Evolutionary conservation across 2,329 filamentous ascomycete genomes (phyloP).

Genomic region (Byssoonygena ceratinophila): DNA sequence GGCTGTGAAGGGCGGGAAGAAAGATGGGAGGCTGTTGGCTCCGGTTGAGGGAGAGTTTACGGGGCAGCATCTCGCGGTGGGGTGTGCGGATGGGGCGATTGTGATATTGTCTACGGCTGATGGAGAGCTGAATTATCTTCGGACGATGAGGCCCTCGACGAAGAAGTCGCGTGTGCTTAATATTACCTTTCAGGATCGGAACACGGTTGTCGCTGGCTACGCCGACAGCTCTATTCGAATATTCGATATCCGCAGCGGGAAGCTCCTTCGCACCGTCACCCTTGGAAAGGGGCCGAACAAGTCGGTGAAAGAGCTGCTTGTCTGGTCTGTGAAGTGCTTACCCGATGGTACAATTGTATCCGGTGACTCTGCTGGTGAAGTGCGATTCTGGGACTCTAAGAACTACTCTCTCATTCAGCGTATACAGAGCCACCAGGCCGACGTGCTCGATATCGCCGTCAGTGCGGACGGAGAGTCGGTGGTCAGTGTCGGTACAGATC

Average conservation of each 20-base stretch:
- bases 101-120: slow-evolving; percentile 80
- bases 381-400: slow-evolving; percentile 87
- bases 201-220: slow-evolving; percentile 78
- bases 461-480: slow-evolving; percentile 72
- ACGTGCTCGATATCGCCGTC: slow-evolving; percentile 77
- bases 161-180: slow-evolving; percentile 86
- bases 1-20: slow-evolving; percentile 25
- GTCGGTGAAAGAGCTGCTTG: slow-evolving; percentile 72
- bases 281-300: slow-evolving; percentile 67
- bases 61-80: slow-evolving; percentile 62
- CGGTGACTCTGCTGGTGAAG: slow-evolving; percentile 85
- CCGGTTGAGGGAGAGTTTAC: slow-evolving; percentile 32
- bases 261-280: slow-evolving; percentile 69
- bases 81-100: slow-evolving; percentile 83
- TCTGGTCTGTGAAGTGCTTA: slow-evolving; percentile 87
- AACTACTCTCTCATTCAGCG: slow-evolving; percentile 82
- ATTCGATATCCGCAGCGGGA: slow-evolving; percentile 72
- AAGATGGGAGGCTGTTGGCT: slow-evolving; percentile 28
- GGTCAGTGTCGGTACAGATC: slow-evolving; percentile 84
- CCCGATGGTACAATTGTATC: slow-evolving; percentile 84
- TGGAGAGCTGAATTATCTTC: slow-evolving; percentile 68
- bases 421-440: slow-evolving; percentile 75
- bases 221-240: slow-evolving; percentile 93
- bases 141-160: slow-evolving; percentile 63
- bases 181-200: slow-evolving; percentile 75